These are phyloP conservation scores for Podospora tetraspora DNA, from an alignment of 495 filamentous ascomycete species.

Conservation along the genomic window DNA sequence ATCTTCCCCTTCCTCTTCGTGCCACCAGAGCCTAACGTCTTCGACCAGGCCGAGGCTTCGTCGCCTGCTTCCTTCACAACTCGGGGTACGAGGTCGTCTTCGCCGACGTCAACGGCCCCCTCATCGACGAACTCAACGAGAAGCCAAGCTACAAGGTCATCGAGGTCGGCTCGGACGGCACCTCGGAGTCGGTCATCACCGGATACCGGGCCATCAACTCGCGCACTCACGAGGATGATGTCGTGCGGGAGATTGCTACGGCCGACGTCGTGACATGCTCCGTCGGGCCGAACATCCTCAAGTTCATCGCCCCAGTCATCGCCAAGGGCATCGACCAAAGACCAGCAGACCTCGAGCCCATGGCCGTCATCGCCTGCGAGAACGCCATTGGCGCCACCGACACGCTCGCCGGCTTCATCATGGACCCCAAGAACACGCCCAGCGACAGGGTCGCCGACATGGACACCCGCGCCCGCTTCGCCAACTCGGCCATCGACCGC, in stretches of 20 bases:
- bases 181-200: constrained; percentile 73
- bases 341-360: constrained; percentile 56
- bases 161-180: constrained; percentile 83
- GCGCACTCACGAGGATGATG: constrained; percentile 70
- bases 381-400: constrained; percentile 93
- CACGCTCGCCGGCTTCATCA: constrained; percentile 73
- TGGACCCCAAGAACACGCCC: constrained; percentile 60
- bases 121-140: constrained; percentile 72
- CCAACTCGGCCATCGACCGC: constrained; percentile 96
- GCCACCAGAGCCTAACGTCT: constrained; percentile 7
- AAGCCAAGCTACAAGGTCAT: constrained; percentile 80
- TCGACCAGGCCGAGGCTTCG: constrained; percentile 47
- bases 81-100: constrained; percentile 92
- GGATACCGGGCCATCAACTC: constrained; percentile 96
- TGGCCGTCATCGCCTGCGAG: constrained; percentile 95
- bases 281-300: constrained; percentile 91
- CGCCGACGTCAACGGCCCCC: constrained; percentile 77
- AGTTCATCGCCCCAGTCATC: constrained; percentile 90
- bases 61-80: constrained; percentile 68
- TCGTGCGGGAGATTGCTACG: constrained; percentile 75
- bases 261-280: constrained; percentile 93
- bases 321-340: constrained; percentile 83
- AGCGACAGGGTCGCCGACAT: constrained; percentile 54
- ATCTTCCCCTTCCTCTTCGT: neutral
- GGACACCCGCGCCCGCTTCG: constrained; percentile 68